Evolutionary conservation across 2,329 filamentous ascomycete genomes (phyloP), one percentile per base, ranked within the genome.

Genomic region (Trichoderma polysporum): DNA sequence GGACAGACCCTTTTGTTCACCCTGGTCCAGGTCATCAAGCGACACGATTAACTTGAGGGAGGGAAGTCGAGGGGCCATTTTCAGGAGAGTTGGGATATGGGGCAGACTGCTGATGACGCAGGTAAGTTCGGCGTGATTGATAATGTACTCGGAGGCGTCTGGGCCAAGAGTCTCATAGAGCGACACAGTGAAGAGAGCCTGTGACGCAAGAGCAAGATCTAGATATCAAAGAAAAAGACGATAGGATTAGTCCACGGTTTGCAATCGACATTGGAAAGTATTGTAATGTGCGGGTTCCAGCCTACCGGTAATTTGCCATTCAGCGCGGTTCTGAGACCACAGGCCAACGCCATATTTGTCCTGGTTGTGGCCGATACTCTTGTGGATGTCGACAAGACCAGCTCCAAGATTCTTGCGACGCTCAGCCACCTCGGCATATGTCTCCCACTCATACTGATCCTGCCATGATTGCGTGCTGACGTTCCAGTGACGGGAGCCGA

Each of bases 81-180:
- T 94, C 69, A 97, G 84, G 64, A 97, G 85, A 17, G 88, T 87
- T 1, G 93, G 89, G 62, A 97, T 89, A 75, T 97, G 94, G 50
- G 88, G 88, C 53, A 97, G 82, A 31, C 91, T 93, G 67, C 91
- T 90, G 69, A 91, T 88, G 45, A 98, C 88, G 74, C 89, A 92
- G 67, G 84, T 79, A 66, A 98, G 82, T 69, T 89, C 85, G 64
- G 93, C 88, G 77, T 98, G 94, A 79, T 96, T 96, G 81, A 98
- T 91, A 79, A 99, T 97, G 81, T 92, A 98, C 80, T 98, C 93
- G 66, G 92, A 94, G 2, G 94, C 88, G 71, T 97, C 92, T 13
- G 94, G 90, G 10, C 94, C 94, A 5, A 99, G 87, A 13, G 94
- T 97, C 79, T 98, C 95, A 82, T 99, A 99, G 59, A 99, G 90